phyloP scores from a whole-genome alignment of 208 protist species.

The Leishmania major region DNA sequence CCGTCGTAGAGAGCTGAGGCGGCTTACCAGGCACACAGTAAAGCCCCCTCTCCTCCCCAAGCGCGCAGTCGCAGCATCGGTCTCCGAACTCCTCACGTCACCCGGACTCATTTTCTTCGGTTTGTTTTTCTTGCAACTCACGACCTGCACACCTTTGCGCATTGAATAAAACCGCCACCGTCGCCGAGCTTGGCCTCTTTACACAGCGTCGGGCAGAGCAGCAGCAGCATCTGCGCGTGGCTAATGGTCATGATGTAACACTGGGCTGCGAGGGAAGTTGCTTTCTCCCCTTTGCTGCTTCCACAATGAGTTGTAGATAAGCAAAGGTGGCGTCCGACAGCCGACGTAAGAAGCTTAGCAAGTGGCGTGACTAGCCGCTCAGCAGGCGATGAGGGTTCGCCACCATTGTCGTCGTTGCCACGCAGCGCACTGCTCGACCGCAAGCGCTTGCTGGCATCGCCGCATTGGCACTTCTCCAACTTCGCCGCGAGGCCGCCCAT shows the following conservation, averaged over 20 bases:
- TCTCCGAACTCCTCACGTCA: neutral
- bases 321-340: slow-evolving; percentile 22
- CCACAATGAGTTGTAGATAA: slow-evolving; percentile 9
- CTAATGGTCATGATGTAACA: slow-evolving; percentile 28
- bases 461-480: no score
- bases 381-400: no score
- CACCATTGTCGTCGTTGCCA: no score
- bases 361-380: neutral
- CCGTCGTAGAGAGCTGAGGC: neutral
- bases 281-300: slow-evolving; percentile 8
- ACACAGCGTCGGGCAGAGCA: slow-evolving; percentile 23
- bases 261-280: slow-evolving; percentile 13
- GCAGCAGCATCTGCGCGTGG: slow-evolving; percentile 27
- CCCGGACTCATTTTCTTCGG: no score
- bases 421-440: no score
- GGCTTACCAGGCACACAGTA: no score
- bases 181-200: slow-evolving; percentile 12
- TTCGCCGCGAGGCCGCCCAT: no score
- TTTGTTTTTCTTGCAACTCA: no score
- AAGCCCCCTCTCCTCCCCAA: no score
- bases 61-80: no score
- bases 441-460: no score
- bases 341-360: slow-evolving; percentile 26
- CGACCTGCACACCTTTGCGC: neutral
- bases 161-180: slow-evolving; percentile 6